These are phyloP conservation scores for Albizia julibrissin DNA, from an alignment of 306 rosid species.

Conservation along the genomic window DNA sequence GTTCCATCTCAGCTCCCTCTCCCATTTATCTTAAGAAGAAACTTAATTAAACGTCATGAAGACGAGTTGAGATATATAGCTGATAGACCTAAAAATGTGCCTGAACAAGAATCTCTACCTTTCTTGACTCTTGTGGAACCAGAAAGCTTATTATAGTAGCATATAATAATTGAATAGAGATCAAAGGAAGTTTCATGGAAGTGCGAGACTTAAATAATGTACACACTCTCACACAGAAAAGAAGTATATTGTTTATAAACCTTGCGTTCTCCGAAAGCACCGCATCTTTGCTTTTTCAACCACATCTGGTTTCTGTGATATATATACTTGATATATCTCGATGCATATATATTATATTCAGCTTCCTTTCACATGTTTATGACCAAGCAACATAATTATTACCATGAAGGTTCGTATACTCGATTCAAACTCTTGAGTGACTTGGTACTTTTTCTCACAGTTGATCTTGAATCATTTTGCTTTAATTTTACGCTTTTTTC, in stretches of 20 bases:
- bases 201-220: background rate
- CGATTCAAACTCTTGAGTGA: background rate
- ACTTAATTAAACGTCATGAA: background rate
- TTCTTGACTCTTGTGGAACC: conserved; percentile 20
- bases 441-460: background rate
- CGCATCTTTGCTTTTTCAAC: background rate
- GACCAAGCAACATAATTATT: background rate
- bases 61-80: too few relatives aligned
- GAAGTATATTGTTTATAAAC: background rate
- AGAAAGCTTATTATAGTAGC: background rate
- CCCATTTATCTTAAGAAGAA: background rate
- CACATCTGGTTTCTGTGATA: background rate
- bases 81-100: too few relatives aligned
- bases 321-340: background rate
- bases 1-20: background rate
- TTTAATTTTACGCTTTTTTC: background rate
- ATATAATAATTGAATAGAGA: background rate
- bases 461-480: background rate
- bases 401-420: background rate
- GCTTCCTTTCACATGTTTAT: background rate
- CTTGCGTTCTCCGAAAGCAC: conserved; percentile 5
- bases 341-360: background rate
- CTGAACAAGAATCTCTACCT: background rate
- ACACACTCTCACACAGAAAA: background rate
- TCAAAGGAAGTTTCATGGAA: conserved; percentile 8